Base-by-base conservation (phyloP, 805 yeast species). In the Spathaspora boniae region DNA sequence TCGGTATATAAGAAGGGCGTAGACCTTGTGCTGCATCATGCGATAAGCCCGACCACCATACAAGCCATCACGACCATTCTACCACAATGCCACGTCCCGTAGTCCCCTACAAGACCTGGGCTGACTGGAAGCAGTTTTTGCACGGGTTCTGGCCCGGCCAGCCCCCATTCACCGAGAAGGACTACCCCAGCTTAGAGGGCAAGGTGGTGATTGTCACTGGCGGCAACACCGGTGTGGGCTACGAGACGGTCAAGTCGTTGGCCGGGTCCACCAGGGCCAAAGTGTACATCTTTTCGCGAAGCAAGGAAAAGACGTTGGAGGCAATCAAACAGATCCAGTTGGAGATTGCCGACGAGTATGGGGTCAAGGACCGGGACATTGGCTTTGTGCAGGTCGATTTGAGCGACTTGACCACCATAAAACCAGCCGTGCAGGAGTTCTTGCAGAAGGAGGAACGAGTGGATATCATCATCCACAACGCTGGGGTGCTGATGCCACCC, bases 171-270 rank as follows among this genome's bases (percentile, higher is more conserved):
- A 33, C 32, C 9, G 46, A 40, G 26, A 29, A 36, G 12, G 27
- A 36, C 8, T 40, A 36, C 17, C 72, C 72, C 11, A 56, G 57
- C 34, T 44, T 67, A 30, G 50, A 59, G 2, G 65, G 58, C 5
- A 64, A 60, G 42, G 54, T 51, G n/a, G 65, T 65, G 11, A 41
- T 62, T 16, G 61, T 68, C 7, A 65, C 72, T 5, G 72, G 72
- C 33, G 56, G 57, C 16, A 64, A 59, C 31, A 46, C 67, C 6
- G 72, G 72, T 29, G 53, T 68, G 32, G 46, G 47, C 25, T 42
- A 51, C 20, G 56, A 62, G 50, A 48, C 54, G 7, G 51, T 58
- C 3, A 58, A 53, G 35, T 45, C 56, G 7, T 49, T 70, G 9
- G 43, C 54, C 19, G 46, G 44, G 4, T 17, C 44, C 47, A 64